Conservation (phyloP, 495 filamentous ascomycete genomes). For the Talaromyces adpressus region DNA sequence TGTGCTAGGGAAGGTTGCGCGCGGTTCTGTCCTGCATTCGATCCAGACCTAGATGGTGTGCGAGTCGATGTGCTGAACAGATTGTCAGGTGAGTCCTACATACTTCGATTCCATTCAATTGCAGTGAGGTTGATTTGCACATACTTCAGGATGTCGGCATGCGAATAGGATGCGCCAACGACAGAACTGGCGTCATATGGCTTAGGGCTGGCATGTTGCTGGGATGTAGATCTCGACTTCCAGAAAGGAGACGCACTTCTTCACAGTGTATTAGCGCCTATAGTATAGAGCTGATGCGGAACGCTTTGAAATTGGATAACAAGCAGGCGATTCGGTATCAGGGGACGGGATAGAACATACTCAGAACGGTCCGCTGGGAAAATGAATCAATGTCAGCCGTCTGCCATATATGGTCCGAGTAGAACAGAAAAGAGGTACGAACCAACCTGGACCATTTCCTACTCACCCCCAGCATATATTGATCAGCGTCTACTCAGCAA, state of each 20-base stretch:
- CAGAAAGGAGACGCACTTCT: conserved; percentile 87
- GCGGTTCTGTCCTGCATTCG: conserved; percentile 20
- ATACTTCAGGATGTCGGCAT: conserved; percentile 86
- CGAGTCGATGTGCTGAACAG: conserved; percentile 50
- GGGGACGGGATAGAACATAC: conserved; percentile 32
- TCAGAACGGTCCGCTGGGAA: conserved; percentile 38
- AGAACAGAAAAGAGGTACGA: conserved; percentile 41
- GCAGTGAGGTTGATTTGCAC: conserved; percentile 32
- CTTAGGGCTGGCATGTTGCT: conserved; percentile 37
- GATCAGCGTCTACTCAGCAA: neutral
- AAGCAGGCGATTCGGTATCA: neutral
- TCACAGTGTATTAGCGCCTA: conserved; percentile 20
- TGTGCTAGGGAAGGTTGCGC: conserved; percentile 49
- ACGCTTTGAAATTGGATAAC: neutral
- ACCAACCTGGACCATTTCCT: conserved; percentile 99
- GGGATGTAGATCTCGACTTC: conserved; percentile 50
- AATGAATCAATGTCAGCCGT: neutral
- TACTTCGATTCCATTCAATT: neutral
- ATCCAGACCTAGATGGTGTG: conserved; percentile 51
- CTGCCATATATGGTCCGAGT: neutral
- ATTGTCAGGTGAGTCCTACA: conserved; percentile 16
- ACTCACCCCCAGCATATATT: neutral
- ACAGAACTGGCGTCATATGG: conserved; percentile 65
- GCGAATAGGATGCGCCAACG: conserved; percentile 94
- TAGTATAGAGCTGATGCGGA: neutral